A percentile compares a stretch with the other conserved stretches of the same genome.
Conservation (phyloP, 306 rosid genomes). For the Cyclanthera cordifolia region DNA sequence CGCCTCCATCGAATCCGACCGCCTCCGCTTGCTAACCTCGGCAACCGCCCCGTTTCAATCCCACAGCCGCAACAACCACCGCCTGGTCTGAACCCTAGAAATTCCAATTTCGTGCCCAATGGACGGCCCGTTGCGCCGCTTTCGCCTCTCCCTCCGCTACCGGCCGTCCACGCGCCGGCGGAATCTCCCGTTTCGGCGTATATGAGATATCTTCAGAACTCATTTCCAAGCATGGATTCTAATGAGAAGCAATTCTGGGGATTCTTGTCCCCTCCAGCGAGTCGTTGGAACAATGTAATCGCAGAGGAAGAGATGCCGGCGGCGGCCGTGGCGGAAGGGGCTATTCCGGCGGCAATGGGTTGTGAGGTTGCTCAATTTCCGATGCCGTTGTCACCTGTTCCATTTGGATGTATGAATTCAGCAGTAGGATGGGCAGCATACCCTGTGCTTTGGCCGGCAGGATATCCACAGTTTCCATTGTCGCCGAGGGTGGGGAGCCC, state of each 20-base stretch:
- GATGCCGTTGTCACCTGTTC: conserved; percentile 52
- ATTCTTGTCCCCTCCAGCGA: conserved; percentile 58
- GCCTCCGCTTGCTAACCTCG: conserved; percentile 68
- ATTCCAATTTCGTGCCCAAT: conserved; percentile 21
- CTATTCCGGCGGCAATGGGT: neutral
- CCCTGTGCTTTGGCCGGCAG: conserved; percentile 60
- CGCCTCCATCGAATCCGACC: conserved; percentile 95
- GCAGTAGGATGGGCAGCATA: conserved; percentile 55
- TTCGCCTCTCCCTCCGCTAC: conserved; percentile 61
- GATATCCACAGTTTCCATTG: conserved; percentile 43
- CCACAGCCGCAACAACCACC: conserved; percentile 18
- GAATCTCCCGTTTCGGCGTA: conserved; percentile 61
- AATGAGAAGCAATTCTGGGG: conserved; percentile 52
- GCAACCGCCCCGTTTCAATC: conserved; percentile 34
- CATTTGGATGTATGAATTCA: conserved; percentile 82
- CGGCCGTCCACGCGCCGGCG: conserved; percentile 52
- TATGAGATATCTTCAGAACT: conserved; percentile 45
- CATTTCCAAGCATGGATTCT: conserved; percentile 22
- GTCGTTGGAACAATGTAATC: conserved; percentile 42
- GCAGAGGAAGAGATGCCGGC: conserved; percentile 21
- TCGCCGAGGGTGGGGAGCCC: conserved; percentile 83
- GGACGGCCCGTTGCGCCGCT: conserved; percentile 40
- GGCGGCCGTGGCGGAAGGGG: conserved; percentile 14
- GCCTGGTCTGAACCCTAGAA: conserved; percentile 15
- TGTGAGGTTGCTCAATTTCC: conserved; percentile 30